Percentiles rank a stretch among this genome's conserved stretches.
These are phyloP conservation scores for Amorphotheca resinae DNA, from an alignment of 495 filamentous ascomycete genomes.

Conservation along the genomic window DNA sequence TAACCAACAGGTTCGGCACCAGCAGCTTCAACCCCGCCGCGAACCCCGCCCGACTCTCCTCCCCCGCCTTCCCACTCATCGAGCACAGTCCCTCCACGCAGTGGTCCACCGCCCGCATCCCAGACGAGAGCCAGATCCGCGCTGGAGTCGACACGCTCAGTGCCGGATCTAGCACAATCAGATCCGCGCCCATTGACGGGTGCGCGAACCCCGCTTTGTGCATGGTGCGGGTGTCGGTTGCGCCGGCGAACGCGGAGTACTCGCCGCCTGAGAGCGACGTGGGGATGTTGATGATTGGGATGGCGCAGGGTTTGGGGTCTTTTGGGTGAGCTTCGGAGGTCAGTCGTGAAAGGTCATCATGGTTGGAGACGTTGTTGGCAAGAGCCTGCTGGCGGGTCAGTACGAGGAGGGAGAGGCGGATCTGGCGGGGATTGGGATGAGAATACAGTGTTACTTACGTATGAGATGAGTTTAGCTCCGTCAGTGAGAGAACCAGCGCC, in stretches of 20 bases:
- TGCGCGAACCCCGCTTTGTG: slow-evolving; percentile 41
- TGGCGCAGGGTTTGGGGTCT: slow-evolving; percentile 22
- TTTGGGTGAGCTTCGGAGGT: slow-evolving; percentile 20
- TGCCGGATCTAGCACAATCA: slow-evolving; percentile 48
- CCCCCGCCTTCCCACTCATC: neutral
- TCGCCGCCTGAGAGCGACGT: slow-evolving; percentile 53
- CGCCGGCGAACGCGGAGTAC: slow-evolving; percentile 43
- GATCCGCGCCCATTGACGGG: slow-evolving; percentile 32
- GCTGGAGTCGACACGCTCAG: slow-evolving; percentile 42
- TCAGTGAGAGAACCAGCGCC: slow-evolving; percentile 52
- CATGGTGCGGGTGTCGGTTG: slow-evolving; percentile 37
- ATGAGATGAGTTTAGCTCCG: slow-evolving; percentile 43
- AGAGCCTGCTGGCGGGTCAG: slow-evolving; percentile 12
- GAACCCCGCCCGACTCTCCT: slow-evolving; percentile 17
- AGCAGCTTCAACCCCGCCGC: slow-evolving; percentile 34
- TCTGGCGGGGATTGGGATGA: neutral
- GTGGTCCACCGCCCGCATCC: slow-evolving; percentile 51
- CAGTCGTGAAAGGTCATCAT: slow-evolving; percentile 32
- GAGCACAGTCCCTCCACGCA: slow-evolving; percentile 49
- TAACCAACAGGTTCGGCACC: slow-evolving; percentile 38
- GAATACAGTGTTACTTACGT: slow-evolving; percentile 26
- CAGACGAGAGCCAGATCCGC: slow-evolving; percentile 48
- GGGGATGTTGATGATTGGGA: slow-evolving; percentile 49
- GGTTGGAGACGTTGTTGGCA: slow-evolving; percentile 33
- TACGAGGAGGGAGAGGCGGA: too few species aligned